Conservation (phyloP, 1,284 basidiomycete genomes). For the Albatrellus sp. region DNA sequence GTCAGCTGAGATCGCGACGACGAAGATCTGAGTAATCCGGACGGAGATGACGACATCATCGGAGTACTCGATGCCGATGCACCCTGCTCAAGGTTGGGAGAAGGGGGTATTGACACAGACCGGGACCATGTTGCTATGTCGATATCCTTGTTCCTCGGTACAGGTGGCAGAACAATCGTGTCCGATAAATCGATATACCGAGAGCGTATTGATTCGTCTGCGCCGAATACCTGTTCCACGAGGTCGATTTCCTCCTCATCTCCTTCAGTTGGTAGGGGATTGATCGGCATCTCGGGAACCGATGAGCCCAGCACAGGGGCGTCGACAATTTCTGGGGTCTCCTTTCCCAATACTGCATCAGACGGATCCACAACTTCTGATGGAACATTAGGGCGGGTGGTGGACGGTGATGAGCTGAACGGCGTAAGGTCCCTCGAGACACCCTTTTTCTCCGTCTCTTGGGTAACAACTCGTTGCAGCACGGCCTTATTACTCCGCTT, state of each 20-base stretch:
- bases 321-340: constrained; percentile 13
- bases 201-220: constrained; percentile 59
- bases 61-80: constrained; percentile 6
- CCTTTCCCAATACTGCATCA: constrained; percentile 15
- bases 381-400: constrained; percentile 3
- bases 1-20: constrained; percentile 6
- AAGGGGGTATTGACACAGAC: constrained; percentile 37
- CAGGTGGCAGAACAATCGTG: constrained; percentile 63
- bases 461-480: constrained; percentile 71
- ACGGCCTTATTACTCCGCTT: constrained; percentile 80
- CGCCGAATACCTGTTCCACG: constrained; percentile 86
- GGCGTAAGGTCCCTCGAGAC: constrained; percentile 36
- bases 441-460: constrained; percentile 51
- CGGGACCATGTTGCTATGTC: constrained; percentile 79
- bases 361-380: constrained; percentile 13
- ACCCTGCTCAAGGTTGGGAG: constrained; percentile 26
- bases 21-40: constrained; percentile 3
- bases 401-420: constrained; percentile 12
- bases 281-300: constrained; percentile 8
- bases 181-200: constrained; percentile 67
- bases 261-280: constrained; percentile 16
- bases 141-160: constrained; percentile 82
- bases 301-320: constrained; percentile 20
- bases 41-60: constrained; percentile 5
- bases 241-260: constrained; percentile 86